Base-by-base conservation (phyloP, 176 grass and related monocot genomes). In the Hyparrhenia diplandra region DNA sequence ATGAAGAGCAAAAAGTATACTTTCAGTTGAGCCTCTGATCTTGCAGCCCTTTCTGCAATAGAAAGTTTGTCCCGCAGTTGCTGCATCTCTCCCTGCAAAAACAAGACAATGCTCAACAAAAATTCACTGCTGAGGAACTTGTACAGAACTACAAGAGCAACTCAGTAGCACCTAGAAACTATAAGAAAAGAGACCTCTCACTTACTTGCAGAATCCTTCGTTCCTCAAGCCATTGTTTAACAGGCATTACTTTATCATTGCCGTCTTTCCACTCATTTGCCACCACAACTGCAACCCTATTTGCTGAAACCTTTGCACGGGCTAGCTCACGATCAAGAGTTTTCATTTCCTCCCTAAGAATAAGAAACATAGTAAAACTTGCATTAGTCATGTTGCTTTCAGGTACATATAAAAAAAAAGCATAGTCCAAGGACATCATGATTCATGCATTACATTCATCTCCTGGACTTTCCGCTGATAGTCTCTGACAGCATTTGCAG, bases 221-320 rank as follows among this genome's bases (percentile, higher is more conserved):
- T 77, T 99, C 96, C 13, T 99, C 96, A 13, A 99, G 85, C 96
- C 96, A 99, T 84, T 95, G 96, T 79, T 91, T 94, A 45, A 99
- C 96, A 75, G 92, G 96, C 96, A 99, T 99, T 73, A 99, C 92
- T 93, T 99, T 99, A 86, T 95, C 96, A 83, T 91, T 95, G 31
- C 88, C 90, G 55, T 99, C 96, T 86, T 99, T 99, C 96, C 96
- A 99, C 67, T 99, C 96, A 90, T 99, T 99, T 87, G 96, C 96
- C 42, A 99, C 96, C 49, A 99, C 96, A 52, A 99, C 96, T 18
- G 96, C 96, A 49, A 49, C 46, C 46, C 46, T 49, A 49, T 49
- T 49, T 31, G 96, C 96, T 18, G 90, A 89, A 82, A 99, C 96
- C 46, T 99, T 99, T 20, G 96, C 96, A 61, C 96, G 90, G 74